Evolutionary conservation across 345 rosid species (phyloP).

Genomic region (Bruguiera gymnorhiza): DNA sequence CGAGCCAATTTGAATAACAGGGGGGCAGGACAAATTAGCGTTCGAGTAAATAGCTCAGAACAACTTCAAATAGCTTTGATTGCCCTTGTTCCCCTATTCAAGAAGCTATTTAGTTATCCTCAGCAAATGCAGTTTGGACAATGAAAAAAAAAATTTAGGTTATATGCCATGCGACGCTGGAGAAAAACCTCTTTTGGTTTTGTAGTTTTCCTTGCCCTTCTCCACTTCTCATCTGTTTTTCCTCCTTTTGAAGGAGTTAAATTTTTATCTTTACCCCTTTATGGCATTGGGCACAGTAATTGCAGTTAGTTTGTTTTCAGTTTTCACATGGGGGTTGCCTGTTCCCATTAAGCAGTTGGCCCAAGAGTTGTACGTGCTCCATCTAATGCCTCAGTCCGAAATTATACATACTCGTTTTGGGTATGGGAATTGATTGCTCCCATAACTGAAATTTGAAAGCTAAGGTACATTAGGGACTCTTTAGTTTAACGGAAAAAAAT

Average conservation of each 20-base stretch:
- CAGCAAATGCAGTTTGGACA: slow-evolving; percentile 66
- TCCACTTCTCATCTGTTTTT: background rate
- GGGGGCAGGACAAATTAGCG: slow-evolving; percentile 86
- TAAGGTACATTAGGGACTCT: too few relatives aligned
- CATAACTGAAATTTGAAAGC: too few relatives aligned
- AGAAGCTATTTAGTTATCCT: slow-evolving; percentile 51
- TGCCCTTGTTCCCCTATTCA: slow-evolving; percentile 67
- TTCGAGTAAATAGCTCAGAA: slow-evolving; percentile 77
- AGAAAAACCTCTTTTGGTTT: slow-evolving; percentile 17
- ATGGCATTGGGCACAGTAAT: background rate
- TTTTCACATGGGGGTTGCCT: slow-evolving; percentile 17
- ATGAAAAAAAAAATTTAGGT: slow-evolving; percentile 40
- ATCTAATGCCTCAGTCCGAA: too few relatives aligned
- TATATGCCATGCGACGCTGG: slow-evolving; percentile 23
- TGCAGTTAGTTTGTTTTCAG: background rate
- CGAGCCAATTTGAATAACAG: slow-evolving; percentile 84
- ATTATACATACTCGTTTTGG: too few relatives aligned
- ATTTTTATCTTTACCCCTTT: background rate
- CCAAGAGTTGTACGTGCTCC: too few relatives aligned
- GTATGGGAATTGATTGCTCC: too few relatives aligned
- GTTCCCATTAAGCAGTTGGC: slow-evolving; percentile 3
- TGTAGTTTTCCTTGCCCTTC: background rate
- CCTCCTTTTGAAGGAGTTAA: background rate
- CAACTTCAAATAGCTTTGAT: slow-evolving; percentile 80
- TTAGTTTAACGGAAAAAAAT: too few relatives aligned